Conservation (phyloP, 1,284 basidiomycete genomes). For the Marasmius oreades region DNA sequence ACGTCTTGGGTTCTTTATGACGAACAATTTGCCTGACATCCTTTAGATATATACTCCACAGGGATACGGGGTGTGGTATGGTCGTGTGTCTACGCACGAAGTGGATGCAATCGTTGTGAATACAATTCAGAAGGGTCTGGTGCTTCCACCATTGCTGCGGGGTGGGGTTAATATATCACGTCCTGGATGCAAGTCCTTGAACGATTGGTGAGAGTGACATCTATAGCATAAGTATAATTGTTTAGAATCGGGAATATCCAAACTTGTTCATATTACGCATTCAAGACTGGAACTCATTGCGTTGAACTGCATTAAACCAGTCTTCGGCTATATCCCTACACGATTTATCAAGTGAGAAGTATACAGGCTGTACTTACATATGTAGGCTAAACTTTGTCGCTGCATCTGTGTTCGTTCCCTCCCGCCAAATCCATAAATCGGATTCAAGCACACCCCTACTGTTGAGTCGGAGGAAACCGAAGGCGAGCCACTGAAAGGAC, state of each 20-base stretch:
- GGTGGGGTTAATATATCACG: slow-evolving; percentile 75
- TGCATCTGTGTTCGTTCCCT: too few species aligned
- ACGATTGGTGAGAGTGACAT: slow-evolving; percentile 61
- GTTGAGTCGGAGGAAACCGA: too few species aligned
- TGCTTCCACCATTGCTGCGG: slow-evolving; percentile 80
- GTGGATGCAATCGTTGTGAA: slow-evolving; percentile 83
- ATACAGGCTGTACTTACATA: too few species aligned
- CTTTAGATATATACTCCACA: slow-evolving; percentile 80
- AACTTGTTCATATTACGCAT: too few species aligned
- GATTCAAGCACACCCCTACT: too few species aligned
- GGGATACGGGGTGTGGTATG: slow-evolving; percentile 87
- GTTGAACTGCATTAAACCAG: too few species aligned
- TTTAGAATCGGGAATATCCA: not conserved
- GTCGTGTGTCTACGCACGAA: slow-evolving; percentile 88
- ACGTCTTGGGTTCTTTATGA: slow-evolving; percentile 28
- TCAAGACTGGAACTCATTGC: too few species aligned
- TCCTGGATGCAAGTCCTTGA: slow-evolving; percentile 58
- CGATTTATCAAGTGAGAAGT: too few species aligned
- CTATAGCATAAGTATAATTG: not conserved
- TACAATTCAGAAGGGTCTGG: slow-evolving; percentile 79
- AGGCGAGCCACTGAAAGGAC: too few species aligned
- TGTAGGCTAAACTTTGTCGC: too few species aligned
- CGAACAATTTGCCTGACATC: not conserved
- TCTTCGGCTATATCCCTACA: too few species aligned
- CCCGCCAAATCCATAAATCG: too few species aligned